Evolutionary conservation across 1,284 basidiomycete species (phyloP), one percentile per base, ranked within the genome.

Genomic region (Trametes sp.): DNA sequence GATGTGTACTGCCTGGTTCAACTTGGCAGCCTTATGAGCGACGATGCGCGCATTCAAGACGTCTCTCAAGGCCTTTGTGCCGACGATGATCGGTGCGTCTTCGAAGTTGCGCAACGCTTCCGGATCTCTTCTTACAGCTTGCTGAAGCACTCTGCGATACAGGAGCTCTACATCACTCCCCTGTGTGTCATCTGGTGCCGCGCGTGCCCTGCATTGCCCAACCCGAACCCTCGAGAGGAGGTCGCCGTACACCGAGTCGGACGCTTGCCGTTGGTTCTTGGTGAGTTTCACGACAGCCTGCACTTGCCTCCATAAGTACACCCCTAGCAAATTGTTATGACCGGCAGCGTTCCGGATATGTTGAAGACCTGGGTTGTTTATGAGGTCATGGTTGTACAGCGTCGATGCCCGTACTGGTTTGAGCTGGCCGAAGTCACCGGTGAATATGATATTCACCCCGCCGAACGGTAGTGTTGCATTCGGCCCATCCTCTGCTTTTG

Each of bases 391-490:
- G 16, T 21, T 46, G 33, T 48, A 67, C 14, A 67, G 24, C 1
- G 58, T 7, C 8, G 14, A 1, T 8, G 13, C 53, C 5, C 24
- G 10, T 1, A 67, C 62, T 0, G 65, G 65, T 4, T 38, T 28
- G 7, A 67, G 41, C 44, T 67, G 66, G 0, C 63, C 66, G 31
- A 67, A 67, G 29, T 67, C 66, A 2, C 66, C 66, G 0, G 52
- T 57, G 35, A 64, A 62, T 10, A 67, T 64, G 16, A 67, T 31
- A 49, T 67, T 64, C 1, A 67, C 51, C 2, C 63, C 66, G 2
- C 66, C 66, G 33, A 64, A 67, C 0, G 63, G 60, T 14, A 21
- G 5, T 11, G 11, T 13, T 1, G 54, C 60, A 1, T 21, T 2
- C 11, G 6, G 11, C 14, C 44, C 51, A 7, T 11, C 8, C 1